Evolutionary conservation across 2,329 filamentous ascomycete species (phyloP), one percentile per base, ranked within the genome.

Genomic region (Colletotrichum sp.): DNA sequence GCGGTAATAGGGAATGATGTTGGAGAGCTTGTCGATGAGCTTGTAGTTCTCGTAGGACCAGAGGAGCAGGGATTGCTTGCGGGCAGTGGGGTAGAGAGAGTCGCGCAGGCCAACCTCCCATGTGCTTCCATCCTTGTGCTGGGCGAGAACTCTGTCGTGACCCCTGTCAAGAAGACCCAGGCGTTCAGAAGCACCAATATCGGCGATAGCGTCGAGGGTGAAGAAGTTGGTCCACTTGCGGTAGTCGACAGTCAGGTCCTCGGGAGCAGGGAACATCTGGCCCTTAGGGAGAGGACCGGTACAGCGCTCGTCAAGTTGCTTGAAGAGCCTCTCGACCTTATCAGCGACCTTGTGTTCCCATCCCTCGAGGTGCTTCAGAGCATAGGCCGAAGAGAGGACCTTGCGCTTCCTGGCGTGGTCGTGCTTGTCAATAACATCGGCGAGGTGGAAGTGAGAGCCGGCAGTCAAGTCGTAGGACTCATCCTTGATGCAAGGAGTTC

Each of bases 341-440:
- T 91, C 88, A 15, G 87, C 86, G 5, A 91, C 88, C 77, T 90
- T 91, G 81, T 86, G 86, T 76, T 90, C 89, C 89, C 89, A 90
- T 8, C 82, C 84, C 78, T 90, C 88, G 1, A 90, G 85, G 77
- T 90, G 90, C 81, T 89, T 89, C 68, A 89, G 78, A 0, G 89
- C 89, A 71, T 90, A 90, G 1, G 89, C 89, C 0, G 85, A 85
- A 4, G 88, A 87, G 5, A 91, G 80, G 2, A 89, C 83, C 72
- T 88, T 87, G 28, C 89, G 86, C 80, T 91, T 90, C 12, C 87
- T 83, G 3, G 86, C 84, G 76, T 91, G 90, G 9, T 91, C 88
- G 12, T 82, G 79, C 81, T 88, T 89, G 78, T 91, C 87, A 11
- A 88, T 79, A 5, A 89, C 88, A 79, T 91, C 89, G 32, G 88